Evolutionary conservation across 1,284 basidiomycete species (phyloP).

Genomic region (Cryptococcus sp.): DNA sequence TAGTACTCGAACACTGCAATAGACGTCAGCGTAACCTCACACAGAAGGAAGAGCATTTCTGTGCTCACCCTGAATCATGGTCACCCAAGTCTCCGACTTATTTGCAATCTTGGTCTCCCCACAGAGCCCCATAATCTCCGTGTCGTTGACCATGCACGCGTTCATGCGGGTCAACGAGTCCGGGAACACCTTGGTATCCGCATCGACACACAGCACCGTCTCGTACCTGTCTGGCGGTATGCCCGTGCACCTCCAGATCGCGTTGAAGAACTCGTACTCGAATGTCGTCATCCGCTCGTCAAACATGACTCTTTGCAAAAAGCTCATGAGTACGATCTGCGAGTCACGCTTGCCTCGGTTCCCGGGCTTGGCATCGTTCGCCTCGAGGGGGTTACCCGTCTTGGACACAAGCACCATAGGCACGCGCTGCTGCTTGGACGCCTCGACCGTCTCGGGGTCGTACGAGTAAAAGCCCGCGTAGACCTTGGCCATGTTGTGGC

Average conservation of each 20-base stretch:
- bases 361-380: slow-evolving; percentile 85
- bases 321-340: slow-evolving; percentile 96
- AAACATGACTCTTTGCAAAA: slow-evolving; percentile 98
- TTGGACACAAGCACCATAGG: slow-evolving; percentile 95
- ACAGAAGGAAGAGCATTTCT: neutral
- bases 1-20: slow-evolving; percentile 92
- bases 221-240: slow-evolving; percentile 96
- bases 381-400: slow-evolving; percentile 85
- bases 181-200: slow-evolving; percentile 96
- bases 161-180: slow-evolving; percentile 89
- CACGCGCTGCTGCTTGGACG: slow-evolving; percentile 92
- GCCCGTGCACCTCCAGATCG: slow-evolving; percentile 89
- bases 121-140: slow-evolving; percentile 97
- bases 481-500: slow-evolving; percentile 99
- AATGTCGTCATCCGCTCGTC: slow-evolving; percentile 99
- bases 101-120: slow-evolving; percentile 99
- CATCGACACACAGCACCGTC: slow-evolving; percentile 94
- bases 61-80: slow-evolving; percentile 79
- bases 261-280: slow-evolving; percentile 99
- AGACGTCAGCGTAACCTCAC: slow-evolving; percentile 7
- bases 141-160: slow-evolving; percentile 91
- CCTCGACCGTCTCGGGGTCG: slow-evolving; percentile 86
- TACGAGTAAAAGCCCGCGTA: slow-evolving; percentile 98
- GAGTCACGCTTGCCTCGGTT: slow-evolving; percentile 98
- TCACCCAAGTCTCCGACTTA: slow-evolving; percentile 96